phyloP scores from a whole-genome alignment of 2,329 filamentous ascomycete genomes.

The Ophiocordyceps sinensis region DNA sequence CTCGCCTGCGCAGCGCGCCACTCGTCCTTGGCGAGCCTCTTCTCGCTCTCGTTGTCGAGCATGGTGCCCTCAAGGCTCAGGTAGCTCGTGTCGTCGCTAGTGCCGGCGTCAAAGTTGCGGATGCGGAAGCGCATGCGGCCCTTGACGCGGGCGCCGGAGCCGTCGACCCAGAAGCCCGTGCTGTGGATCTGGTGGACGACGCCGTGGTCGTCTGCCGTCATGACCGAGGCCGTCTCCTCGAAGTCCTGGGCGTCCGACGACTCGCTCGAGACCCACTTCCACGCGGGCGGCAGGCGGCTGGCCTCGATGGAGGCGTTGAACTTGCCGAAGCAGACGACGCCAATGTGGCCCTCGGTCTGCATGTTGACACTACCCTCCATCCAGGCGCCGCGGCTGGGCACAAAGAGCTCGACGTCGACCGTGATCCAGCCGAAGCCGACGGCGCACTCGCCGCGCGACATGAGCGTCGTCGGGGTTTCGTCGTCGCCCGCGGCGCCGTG shows the following conservation, averaged over 20 bases:
- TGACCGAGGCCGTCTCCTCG: slow-evolving; percentile 26
- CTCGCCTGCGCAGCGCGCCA: slow-evolving; percentile 25
- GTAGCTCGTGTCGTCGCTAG: slow-evolving; percentile 63
- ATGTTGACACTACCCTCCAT: slow-evolving; percentile 75
- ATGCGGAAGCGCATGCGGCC: slow-evolving; percentile 65
- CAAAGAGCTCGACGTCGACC: slow-evolving; percentile 72
- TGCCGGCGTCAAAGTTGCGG: slow-evolving; percentile 68
- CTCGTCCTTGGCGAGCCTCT: slow-evolving; percentile 29
- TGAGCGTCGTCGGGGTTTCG: slow-evolving; percentile 28
- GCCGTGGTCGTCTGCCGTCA: slow-evolving; percentile 33
- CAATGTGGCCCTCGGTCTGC: slow-evolving; percentile 78
- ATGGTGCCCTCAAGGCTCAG: slow-evolving; percentile 83
- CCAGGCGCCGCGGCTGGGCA: slow-evolving; percentile 56
- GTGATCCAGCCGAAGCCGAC: slow-evolving; percentile 82
- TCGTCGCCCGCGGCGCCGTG: slow-evolving; percentile 31
- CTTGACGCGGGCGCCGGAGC: slow-evolving; percentile 50
- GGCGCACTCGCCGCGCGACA: slow-evolving; percentile 65
- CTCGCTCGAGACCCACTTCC: slow-evolving; percentile 61
- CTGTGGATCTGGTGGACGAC: slow-evolving; percentile 37
- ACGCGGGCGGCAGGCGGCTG: slow-evolving; percentile 57
- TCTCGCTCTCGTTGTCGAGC: slow-evolving; percentile 54
- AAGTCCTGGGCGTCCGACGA: slow-evolving; percentile 22
- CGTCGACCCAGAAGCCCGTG: slow-evolving; percentile 65
- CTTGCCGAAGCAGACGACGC: slow-evolving; percentile 76
- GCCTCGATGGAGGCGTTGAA: slow-evolving; percentile 84